Percentiles rank a stretch among this genome's conserved stretches.
phyloP scores from a whole-genome alignment of 2,329 filamentous ascomycete genomes.

The Samsoniella hepiali region DNA sequence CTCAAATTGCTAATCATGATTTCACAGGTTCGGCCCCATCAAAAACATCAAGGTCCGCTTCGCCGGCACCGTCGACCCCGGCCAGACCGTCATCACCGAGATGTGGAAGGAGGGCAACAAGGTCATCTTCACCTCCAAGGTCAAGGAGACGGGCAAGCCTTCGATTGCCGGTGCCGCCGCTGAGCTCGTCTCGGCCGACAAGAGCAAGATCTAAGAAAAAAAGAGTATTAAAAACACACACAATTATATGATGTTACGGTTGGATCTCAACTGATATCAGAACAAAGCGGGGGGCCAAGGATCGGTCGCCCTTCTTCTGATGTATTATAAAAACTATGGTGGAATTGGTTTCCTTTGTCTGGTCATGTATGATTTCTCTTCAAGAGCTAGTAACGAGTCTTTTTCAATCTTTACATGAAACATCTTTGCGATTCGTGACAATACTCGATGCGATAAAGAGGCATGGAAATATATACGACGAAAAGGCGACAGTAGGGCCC shows the following conservation, averaged over 20 bases:
- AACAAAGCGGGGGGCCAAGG: neutral
- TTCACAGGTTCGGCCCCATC: slow-evolving; percentile 63
- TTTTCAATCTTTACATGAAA: neutral
- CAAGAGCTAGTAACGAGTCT: slow-evolving; percentile 13
- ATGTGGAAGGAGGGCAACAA: slow-evolving; percentile 87
- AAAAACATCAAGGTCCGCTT: slow-evolving; percentile 94
- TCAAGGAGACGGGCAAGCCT: slow-evolving; percentile 89
- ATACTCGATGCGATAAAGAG: too few relatives aligned
- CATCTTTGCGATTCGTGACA: too few relatives aligned
- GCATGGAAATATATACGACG: too few relatives aligned
- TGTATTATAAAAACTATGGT: slow-evolving; percentile 12
- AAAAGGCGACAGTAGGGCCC: too few relatives aligned
- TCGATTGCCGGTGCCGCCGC: slow-evolving; percentile 78
- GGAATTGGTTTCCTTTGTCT: slow-evolving; percentile 5
- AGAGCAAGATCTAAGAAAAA: slow-evolving; percentile 29
- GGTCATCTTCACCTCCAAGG: slow-evolving; percentile 80
- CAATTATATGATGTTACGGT: neutral
- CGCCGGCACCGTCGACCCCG: slow-evolving; percentile 78
- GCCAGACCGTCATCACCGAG: slow-evolving; percentile 87
- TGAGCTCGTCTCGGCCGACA: slow-evolving; percentile 55
- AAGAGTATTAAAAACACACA: slow-evolving; percentile 9
- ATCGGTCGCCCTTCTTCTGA: neutral
- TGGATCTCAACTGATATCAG: neutral
- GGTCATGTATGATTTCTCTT: neutral
- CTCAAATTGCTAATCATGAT: neutral